phyloP scores from a whole-genome alignment of 192 early-diverging fungal genomes.

The Coemansia sp. region DNA sequence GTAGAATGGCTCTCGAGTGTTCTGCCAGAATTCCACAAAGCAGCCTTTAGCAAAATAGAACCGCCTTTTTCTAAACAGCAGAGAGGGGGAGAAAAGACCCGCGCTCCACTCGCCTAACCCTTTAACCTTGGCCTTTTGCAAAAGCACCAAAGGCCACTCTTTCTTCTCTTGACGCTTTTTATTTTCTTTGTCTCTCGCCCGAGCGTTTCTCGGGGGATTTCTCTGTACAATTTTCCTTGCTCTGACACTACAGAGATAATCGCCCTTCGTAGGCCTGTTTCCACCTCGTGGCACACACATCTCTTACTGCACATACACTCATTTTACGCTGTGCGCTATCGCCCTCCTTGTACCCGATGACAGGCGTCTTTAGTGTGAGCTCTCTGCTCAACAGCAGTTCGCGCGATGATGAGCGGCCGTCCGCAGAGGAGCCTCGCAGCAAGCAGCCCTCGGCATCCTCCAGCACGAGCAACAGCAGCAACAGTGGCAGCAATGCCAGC shows the following conservation, averaged over 20 bases:
- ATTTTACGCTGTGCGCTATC: not conserved
- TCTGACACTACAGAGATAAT: too few species aligned
- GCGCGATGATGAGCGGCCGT: not conserved
- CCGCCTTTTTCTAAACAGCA: too few species aligned
- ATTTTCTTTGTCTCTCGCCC: conserved; percentile 13
- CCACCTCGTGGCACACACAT: not conserved
- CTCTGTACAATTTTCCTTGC: not conserved
- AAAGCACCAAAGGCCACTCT: not conserved
- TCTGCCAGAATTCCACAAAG: too few species aligned
- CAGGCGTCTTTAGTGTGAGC: conserved; percentile 26
- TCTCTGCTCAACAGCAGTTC: conserved; percentile 31
- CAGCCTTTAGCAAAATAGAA: too few species aligned
- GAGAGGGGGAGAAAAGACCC: too few species aligned
- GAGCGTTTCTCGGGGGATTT: too few species aligned
- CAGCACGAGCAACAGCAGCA: not conserved
- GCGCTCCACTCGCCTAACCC: not conserved
- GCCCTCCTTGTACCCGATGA: not conserved
- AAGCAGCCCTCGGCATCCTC: too few species aligned
- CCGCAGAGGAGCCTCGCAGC: too few species aligned
- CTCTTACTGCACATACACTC: not conserved
- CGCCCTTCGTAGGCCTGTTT: too few species aligned
- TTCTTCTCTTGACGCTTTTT: not conserved
- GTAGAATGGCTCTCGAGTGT: too few species aligned
- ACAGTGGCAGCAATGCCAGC: not conserved
- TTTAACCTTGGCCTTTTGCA: conserved; percentile 1